phyloP scores from a whole-genome alignment of 805 yeast species.

The Suhomyces xylopsoci region DNA sequence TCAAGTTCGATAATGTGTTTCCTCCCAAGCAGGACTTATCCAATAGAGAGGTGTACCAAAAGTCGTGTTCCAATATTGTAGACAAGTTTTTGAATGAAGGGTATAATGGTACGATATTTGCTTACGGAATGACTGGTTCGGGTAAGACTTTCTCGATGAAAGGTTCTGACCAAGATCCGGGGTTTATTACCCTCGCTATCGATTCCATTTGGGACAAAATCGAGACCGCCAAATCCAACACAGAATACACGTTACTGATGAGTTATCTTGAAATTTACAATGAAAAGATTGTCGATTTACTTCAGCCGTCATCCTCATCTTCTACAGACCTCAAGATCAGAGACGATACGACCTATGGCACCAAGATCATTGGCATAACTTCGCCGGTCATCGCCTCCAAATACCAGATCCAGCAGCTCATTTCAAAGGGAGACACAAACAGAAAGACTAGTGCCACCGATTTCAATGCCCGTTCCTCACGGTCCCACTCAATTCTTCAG shows the following conservation, averaged over 20 bases:
- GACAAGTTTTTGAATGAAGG: constrained; percentile 59
- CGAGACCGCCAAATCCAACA: constrained; percentile 21
- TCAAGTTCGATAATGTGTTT: constrained; percentile 77
- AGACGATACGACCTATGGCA: constrained; percentile 72
- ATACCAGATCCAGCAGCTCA: constrained; percentile 56
- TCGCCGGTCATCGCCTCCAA: constrained; percentile 57
- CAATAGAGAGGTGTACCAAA: constrained; percentile 60
- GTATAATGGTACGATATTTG: constrained; percentile 84
- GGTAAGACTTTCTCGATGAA: constrained; percentile 90
- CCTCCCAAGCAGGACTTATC: constrained; percentile 41
- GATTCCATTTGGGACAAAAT: constrained; percentile 53
- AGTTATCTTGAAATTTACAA: constrained; percentile 86
- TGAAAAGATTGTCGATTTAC: constrained; percentile 78
- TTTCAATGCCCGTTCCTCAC: constrained; percentile 78
- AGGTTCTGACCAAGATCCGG: constrained; percentile 61
- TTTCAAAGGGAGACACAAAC: constrained; percentile 66
- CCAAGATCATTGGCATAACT: constrained; percentile 69
- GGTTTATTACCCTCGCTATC: constrained; percentile 69
- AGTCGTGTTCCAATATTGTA: constrained; percentile 53
- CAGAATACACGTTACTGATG: constrained; percentile 48
- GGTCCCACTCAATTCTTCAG: constrained; percentile 89
- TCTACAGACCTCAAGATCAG: constrained; percentile 65
- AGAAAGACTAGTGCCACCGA: constrained; percentile 88
- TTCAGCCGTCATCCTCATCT: constrained; percentile 33
- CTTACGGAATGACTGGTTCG: constrained; percentile 93